Evolutionary conservation across 257 asterid species (phyloP).

Genomic region (Paraleonurus japonicus): DNA sequence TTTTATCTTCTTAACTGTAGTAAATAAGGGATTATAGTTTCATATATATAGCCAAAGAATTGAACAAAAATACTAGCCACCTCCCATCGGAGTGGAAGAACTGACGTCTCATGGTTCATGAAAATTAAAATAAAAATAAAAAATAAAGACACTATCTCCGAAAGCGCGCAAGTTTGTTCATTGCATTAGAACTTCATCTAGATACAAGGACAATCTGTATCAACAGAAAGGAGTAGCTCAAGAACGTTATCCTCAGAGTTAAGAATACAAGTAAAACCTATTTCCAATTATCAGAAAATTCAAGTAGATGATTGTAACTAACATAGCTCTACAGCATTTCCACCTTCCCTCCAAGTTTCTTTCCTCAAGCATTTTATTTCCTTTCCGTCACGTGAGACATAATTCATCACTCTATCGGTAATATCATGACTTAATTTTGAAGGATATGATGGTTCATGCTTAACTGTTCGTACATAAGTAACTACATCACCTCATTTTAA

Average conservation of each 20-base stretch:
- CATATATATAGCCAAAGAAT: conserved; percentile 7
- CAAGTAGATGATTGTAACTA: background rate
- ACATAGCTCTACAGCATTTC: background rate
- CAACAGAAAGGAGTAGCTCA: conserved; percentile 11
- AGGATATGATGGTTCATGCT: background rate
- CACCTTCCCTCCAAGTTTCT: conserved; percentile 13
- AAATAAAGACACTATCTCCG: background rate
- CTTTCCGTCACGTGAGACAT: background rate
- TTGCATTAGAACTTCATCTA: conserved; percentile 8
- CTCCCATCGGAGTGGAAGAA: conserved; percentile 14
- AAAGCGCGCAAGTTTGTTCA: background rate
- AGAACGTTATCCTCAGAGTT: background rate
- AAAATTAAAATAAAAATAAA: background rate
- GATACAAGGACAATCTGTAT: conserved; percentile 7
- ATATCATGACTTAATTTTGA: background rate
- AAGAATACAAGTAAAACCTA: conserved; percentile 2
- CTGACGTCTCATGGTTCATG: background rate
- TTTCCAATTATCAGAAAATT: background rate
- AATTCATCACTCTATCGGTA: background rate
- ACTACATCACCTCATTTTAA: background rate
- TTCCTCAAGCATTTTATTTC: background rate
- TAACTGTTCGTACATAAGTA: background rate
- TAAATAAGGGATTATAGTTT: conserved; percentile 8
- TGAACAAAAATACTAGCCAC: background rate
- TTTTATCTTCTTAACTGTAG: conserved; percentile 5